Evolutionary conservation across 2,329 filamentous ascomycete species (phyloP).

Genomic region (Apiospora phragmitis): DNA sequence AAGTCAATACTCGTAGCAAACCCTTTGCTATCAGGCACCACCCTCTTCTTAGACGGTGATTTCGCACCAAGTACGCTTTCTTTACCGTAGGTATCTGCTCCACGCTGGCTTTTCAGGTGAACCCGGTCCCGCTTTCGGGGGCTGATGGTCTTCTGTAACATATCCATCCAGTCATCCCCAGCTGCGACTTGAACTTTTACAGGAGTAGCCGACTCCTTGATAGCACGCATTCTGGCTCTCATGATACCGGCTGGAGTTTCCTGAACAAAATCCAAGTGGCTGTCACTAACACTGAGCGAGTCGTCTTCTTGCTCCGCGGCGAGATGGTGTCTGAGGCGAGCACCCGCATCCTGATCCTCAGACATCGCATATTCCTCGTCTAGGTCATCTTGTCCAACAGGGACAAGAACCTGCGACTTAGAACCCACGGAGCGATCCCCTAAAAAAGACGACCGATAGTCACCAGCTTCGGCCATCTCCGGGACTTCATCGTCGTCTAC

Average conservation of each 20-base stretch:
- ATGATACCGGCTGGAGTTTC: slow-evolving; percentile 63
- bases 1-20: slow-evolving; percentile 91
- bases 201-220: slow-evolving; percentile 61
- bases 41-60: slow-evolving; percentile 35
- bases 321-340: slow-evolving; percentile 71
- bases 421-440: slow-evolving; percentile 87
- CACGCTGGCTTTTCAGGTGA: slow-evolving; percentile 61
- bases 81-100: slow-evolving; percentile 57
- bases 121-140: slow-evolving; percentile 90
- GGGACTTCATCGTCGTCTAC: slow-evolving; percentile 56
- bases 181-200: slow-evolving; percentile 61
- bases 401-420: slow-evolving; percentile 60
- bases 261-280: slow-evolving; percentile 43
- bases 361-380: slow-evolving; percentile 77
- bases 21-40: slow-evolving; percentile 55
- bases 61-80: slow-evolving; percentile 26
- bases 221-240: slow-evolving; percentile 63
- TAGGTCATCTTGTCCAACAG: slow-evolving; percentile 65
- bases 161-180: slow-evolving; percentile 89
- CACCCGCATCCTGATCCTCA: slow-evolving; percentile 72
- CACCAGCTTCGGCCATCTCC: slow-evolving; percentile 45
- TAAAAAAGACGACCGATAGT: slow-evolving; percentile 77
- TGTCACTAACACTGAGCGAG: slow-evolving; percentile 55
- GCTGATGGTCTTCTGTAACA: slow-evolving; percentile 90
- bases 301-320: slow-evolving; percentile 71